These are phyloP conservation scores for Porcisia deanei DNA, from an alignment of 208 protist genomes.

Conservation along the genomic window DNA sequence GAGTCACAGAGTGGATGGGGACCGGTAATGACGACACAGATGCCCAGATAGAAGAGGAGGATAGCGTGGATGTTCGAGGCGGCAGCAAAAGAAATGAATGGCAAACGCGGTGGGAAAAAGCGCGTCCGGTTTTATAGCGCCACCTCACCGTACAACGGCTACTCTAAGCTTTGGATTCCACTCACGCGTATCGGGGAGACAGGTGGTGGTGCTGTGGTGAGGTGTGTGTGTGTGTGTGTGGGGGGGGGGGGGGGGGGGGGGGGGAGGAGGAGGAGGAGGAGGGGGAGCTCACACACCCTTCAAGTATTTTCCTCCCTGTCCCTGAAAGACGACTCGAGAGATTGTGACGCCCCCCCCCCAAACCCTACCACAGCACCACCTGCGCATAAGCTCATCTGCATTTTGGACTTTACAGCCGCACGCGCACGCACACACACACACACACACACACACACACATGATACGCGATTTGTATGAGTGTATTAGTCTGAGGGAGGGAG, in stretches of 20 bases:
- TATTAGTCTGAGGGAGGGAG: too few relatives aligned
- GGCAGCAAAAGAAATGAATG: not conserved
- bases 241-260: not conserved
- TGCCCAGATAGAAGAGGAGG: not conserved
- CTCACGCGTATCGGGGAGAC: not conserved
- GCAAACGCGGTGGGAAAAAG: not conserved
- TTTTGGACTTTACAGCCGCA: too few relatives aligned
- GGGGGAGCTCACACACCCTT: not conserved
- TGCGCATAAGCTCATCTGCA: too few relatives aligned
- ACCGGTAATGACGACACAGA: not conserved
- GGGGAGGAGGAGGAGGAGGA: not conserved
- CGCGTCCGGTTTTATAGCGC: not conserved
- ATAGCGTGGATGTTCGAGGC: not conserved
- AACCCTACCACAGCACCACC: too few relatives aligned
- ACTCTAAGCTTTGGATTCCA: not conserved
- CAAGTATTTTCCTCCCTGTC: not conserved
- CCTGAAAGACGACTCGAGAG: too few relatives aligned
- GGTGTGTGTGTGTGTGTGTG: not conserved
- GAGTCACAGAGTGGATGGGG: too few relatives aligned
- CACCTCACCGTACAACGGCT: not conserved
- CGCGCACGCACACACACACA: too few relatives aligned
- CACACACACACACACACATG: too few relatives aligned
- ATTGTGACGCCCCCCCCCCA: too few relatives aligned
- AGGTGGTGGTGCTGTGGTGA: not conserved
- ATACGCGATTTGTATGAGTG: too few relatives aligned